A percentile compares a stretch with the other conserved stretches of the same genome.
phyloP scores from a whole-genome alignment of 2,329 filamentous ascomycete genomes.

The Aulographum hederae region DNA sequence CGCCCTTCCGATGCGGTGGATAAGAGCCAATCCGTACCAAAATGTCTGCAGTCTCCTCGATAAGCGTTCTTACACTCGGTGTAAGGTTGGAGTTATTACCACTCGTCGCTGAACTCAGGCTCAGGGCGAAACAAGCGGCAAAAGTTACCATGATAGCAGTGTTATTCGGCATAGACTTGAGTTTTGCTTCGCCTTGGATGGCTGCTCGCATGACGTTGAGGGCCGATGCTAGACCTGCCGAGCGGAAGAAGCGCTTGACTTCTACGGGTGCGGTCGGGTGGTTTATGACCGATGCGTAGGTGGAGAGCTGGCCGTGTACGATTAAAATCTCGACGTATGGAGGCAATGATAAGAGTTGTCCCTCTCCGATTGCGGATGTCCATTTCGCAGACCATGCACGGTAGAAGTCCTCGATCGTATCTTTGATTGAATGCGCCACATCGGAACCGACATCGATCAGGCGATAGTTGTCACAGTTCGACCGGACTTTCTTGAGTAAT shows the following conservation, averaged over 20 bases:
- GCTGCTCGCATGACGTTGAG: conserved; percentile 59
- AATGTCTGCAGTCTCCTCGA: conserved; percentile 50
- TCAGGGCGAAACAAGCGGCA: conserved; percentile 39
- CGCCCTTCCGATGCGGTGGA: conserved; percentile 47
- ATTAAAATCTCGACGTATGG: conserved; percentile 1
- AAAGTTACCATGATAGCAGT: conserved; percentile 66
- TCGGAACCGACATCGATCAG: conserved; percentile 2
- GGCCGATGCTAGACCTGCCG: conserved; percentile 51
- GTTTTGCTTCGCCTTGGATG: conserved; percentile 49
- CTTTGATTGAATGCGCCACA: not conserved
- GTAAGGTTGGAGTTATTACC: conserved; percentile 38
- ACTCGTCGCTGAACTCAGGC: conserved; percentile 33
- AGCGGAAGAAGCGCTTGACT: conserved; percentile 55
- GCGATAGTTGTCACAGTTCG: conserved; percentile 1
- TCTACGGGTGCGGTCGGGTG: conserved; percentile 52
- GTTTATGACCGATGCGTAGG: conserved; percentile 47
- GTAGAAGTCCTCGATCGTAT: conserved; percentile 1
- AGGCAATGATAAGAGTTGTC: not conserved
- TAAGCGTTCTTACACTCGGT: conserved; percentile 43
- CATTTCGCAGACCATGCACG: not conserved
- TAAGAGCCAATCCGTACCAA: conserved; percentile 49
- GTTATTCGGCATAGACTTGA: conserved; percentile 64
- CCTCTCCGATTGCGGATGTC: not conserved
- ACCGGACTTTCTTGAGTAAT: not conserved
- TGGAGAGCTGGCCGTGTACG: not conserved